Conservation (phyloP, 2,329 filamentous ascomycete species). For the Malbranchea cinnamomea region DNA sequence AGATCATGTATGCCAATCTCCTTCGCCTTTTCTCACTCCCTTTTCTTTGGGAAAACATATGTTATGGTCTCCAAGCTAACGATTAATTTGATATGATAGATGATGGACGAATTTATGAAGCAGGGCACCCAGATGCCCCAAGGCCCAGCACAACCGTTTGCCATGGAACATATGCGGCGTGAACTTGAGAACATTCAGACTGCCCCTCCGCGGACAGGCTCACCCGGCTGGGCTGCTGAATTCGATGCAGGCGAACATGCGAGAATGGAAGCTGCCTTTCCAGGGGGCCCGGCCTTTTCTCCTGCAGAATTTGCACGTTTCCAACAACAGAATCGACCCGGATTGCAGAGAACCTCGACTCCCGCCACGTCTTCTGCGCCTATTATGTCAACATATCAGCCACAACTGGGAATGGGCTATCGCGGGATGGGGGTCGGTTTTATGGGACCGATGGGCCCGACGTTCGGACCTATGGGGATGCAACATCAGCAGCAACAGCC, state of each 20-base stretch:
- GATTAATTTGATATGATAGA: constrained; percentile 34
- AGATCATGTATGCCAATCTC: constrained; percentile 45
- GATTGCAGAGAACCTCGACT: constrained; percentile 44
- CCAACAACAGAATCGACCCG: constrained; percentile 54
- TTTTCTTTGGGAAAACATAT: constrained; percentile 2
- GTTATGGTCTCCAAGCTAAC: constrained; percentile 15
- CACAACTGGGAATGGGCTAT: constrained; percentile 21
- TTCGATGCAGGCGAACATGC: constrained; percentile 49
- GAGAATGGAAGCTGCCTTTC: constrained; percentile 57
- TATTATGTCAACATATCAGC: constrained; percentile 29
- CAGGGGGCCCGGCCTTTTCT: constrained; percentile 49
- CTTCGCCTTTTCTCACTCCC: neutral
- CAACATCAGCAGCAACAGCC: constrained; percentile 19
- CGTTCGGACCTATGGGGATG: constrained; percentile 36
- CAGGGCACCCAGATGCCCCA: constrained; percentile 50
- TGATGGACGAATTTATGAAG: constrained; percentile 88
- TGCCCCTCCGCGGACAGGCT: constrained; percentile 35
- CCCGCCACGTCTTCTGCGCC: constrained; percentile 41
- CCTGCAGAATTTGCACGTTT: constrained; percentile 80
- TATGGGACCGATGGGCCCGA: constrained; percentile 39
- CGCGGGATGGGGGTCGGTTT: constrained; percentile 19
- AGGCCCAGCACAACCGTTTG: constrained; percentile 41
- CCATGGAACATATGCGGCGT: constrained; percentile 51
- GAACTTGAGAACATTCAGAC: constrained; percentile 42
- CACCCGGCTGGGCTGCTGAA: constrained; percentile 48